These are phyloP conservation scores for Pyronema domesticum DNA, from an alignment of 495 filamentous ascomycete species.

Conservation along the genomic window DNA sequence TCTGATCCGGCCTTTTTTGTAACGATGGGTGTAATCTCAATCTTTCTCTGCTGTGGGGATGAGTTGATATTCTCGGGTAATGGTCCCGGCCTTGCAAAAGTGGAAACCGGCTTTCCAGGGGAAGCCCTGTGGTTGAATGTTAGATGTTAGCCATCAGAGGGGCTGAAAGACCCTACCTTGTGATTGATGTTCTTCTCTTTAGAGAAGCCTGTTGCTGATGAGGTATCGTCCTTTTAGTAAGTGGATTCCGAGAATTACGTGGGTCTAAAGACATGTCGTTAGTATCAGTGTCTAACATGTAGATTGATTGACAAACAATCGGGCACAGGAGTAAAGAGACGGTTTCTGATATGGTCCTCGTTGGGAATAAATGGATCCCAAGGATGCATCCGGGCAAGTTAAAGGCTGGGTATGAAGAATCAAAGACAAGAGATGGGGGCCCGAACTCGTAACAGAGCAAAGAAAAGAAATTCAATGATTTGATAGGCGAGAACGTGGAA, in stretches of 20 bases:
- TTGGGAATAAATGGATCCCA: not conserved
- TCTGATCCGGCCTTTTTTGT: not conserved
- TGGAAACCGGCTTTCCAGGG: not conserved
- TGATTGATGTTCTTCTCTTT: constrained; percentile 4
- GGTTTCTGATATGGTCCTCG: not conserved
- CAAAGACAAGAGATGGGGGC: no score
- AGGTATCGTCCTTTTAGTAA: not conserved
- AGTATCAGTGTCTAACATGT: not conserved
- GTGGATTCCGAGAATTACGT: not conserved
- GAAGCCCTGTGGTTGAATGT: not conserved
- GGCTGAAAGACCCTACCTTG: not conserved
- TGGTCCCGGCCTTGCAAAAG: not conserved
- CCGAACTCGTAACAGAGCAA: no score
- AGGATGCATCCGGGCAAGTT: not conserved
- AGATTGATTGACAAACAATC: not conserved
- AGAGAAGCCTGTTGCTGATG: not conserved
- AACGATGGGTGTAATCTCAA: not conserved
- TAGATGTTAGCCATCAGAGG: not conserved
- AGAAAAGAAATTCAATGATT: no score
- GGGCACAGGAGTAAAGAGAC: not conserved
- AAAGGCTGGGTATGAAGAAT: no score
- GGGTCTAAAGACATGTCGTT: not conserved
- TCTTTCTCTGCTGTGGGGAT: not conserved
- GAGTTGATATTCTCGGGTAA: not conserved
- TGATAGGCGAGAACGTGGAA: not conserved